Percentiles rank a stretch among this genome's conserved stretches.
These are phyloP conservation scores for Haplosporangium sp. DNA, from an alignment of 371 early-diverging fungal genomes.

Conservation along the genomic window DNA sequence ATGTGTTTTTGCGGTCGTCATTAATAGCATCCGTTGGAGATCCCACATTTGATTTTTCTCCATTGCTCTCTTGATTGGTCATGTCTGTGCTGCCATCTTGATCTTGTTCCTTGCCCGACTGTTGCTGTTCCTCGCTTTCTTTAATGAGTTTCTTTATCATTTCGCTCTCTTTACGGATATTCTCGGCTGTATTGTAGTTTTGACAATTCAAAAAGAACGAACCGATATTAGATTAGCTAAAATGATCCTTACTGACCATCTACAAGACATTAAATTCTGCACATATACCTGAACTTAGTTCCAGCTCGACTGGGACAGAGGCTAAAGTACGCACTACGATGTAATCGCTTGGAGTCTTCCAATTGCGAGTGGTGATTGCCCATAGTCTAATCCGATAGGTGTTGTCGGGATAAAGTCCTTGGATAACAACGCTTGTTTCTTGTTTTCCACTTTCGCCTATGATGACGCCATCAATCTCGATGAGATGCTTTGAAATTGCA, in stretches of 20 bases:
- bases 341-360: conserved; percentile 58
- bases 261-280: neutral
- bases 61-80: conserved; percentile 2
- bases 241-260: neutral
- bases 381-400: conserved; percentile 62
- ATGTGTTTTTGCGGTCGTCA: neutral
- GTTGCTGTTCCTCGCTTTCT: conserved; percentile 23
- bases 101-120: conserved; percentile 9
- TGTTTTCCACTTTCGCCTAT: conserved; percentile 60
- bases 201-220: neutral
- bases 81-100: neutral
- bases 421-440: conserved; percentile 61
- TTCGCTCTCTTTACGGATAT: conserved; percentile 37
- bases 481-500: conserved; percentile 55
- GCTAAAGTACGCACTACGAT: conserved; percentile 57
- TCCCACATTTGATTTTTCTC: neutral
- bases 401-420: conserved; percentile 57
- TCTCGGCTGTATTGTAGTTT: conserved; percentile 21
- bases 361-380: conserved; percentile 60
- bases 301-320: conserved; percentile 48
- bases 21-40: neutral
- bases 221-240: neutral
- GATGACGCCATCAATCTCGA: conserved; percentile 63
- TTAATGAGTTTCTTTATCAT: conserved; percentile 25
- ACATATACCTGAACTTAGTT: conserved; percentile 44